Base-by-base conservation (phyloP, 2,329 filamentous ascomycete genomes). In the Trichoderma asperellum region DNA sequence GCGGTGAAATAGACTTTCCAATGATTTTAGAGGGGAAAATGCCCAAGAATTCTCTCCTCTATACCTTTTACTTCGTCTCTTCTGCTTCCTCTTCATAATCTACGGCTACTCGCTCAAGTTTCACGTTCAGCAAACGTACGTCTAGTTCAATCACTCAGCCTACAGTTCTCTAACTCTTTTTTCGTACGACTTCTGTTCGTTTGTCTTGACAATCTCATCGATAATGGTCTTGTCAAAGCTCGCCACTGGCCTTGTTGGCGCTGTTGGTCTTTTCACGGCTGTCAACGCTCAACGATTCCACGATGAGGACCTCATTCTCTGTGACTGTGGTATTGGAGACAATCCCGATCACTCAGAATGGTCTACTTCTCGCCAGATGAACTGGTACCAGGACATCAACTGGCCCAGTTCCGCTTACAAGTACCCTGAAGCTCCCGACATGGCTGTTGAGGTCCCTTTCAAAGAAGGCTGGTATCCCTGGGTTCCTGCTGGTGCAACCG, bases 291-390 rank as follows among this genome's bases (percentile, higher is more conserved):
- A 79, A 63, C 74, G 74, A 65, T 73, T 76, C 43, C 73, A 74
- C 40, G 75, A 77, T 16, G 80, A 80, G 71, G 77, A 82, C 18
- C 78, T 82, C 49, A 75, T 82, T 49, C 78, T 82, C 58, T 80
- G 80, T 35, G 81, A 82, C 64, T 82, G 81, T 67, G 81, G 81
- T 35, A 82, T 82, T 67, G 81, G 81, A 6, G 78, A 81, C 69
- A 81, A 82, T 73, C 74, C 77, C n/a, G 75, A 76, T 7, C 78
- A 82, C 52, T 73, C 76, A 11, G 76, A 74, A 40, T 82, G 81
- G 81, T 82, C 81, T 7, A 82, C 81, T 5, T 82, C 81, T 56
- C 81, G 81, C 52, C 81, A 82, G 72, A 79, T 82, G 73, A 82
- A 82, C 71, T 82, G 81, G 81, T 82, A 82, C 67, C 66, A 78